Base-by-base conservation (phyloP, 2,329 filamentous ascomycete species). In the Delphinella strobiligena region DNA sequence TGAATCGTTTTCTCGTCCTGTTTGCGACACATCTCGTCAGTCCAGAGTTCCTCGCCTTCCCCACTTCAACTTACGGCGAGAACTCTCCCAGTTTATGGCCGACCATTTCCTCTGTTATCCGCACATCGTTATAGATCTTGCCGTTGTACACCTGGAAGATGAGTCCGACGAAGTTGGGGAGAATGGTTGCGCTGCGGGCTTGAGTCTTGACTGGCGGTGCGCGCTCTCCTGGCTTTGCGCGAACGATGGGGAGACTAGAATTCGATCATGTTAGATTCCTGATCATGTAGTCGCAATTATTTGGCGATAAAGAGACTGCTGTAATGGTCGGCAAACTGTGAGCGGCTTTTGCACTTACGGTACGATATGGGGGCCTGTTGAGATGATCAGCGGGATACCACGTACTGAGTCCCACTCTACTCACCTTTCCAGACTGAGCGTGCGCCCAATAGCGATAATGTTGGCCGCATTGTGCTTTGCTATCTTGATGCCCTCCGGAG, bases 31-130 rank as follows among this genome's bases (percentile, higher is more conserved):
- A 36, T 17, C 22, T 31, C 18, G 19, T 24, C 31, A 34, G 19
- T 39, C 17, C 36, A 35, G 31, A 34, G 35, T n/a, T 11, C 24
- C 5, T 33, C 17, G 12, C 35, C 18, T 16, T 5, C 27, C 22
- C 8, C 9, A 16, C 17, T 27, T 19, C 7, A 36, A 76, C 85
- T 55, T 74, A 94, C 87, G 76, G 69, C 46, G 86, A 79, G 60
- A 94, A 95, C 64, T 95, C 88, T 52, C 88, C 88, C 50, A 95
- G 71, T 66, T 94, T 95, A 63, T 91, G 82, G 39, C 88, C 88
- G 36, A 95, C 88, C 88, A 95, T 95, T 55, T 94, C 84, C 60
- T 94, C 88, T 12, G 87, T 93, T 47, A 95, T 82, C 49, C 71
- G 72, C 40, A 94, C 72, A 50, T 91, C 83, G 51, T 80, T 66